Base-by-base conservation (phyloP, 768 basidiomycete genomes). In the Mycena kentingensis region DNA sequence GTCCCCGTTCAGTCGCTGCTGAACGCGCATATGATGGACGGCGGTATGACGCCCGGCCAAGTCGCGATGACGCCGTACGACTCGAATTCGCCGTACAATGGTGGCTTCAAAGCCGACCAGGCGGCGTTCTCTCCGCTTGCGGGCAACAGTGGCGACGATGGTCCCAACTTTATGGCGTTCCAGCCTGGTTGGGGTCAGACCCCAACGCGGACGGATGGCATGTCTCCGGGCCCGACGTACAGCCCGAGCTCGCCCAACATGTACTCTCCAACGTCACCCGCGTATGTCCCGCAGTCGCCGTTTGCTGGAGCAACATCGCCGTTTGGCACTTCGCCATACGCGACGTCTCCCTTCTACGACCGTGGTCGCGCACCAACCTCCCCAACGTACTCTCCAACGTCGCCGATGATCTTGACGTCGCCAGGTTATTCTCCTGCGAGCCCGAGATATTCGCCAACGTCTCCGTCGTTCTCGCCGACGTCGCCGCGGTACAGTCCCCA, bases 31-130 rank as follows among this genome's bases (percentile, higher is more conserved):
- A n/a, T n/a, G 50, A 79, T 82, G 2, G 93, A 94, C 43, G 90
- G 89, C 24, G 91, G 88, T 19, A 94, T 94, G 84, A 93, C 92
- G 1, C 91, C 91, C 2, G 90, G 89, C 21, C 88, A 90, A 64
- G 90, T 91, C 7, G 92, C 88, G 8, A 93, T 93, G 90, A 99
- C 97, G 1, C 97, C 97, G 4, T 98, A 98, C 67, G 94, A 96
- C 67, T 88, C 84, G 48, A 90, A 92, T 63, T 90, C 91, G 15
- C 93, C 93, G 86, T 81, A 86, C 47, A 87, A 90, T 49, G 79
- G 76, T 0, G 73, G 77, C 28, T 90, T 90, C 75, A 87, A 86
- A 63, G 92, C 90, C 46, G 91, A 93, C 50, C 80, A 87, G 3
- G 90, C 93, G 5, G 84, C 92, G 0, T 98, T 98, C 79, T 97